Conservation (phyloP, 257 asterid species). For the Capsicum chinense region DNA sequence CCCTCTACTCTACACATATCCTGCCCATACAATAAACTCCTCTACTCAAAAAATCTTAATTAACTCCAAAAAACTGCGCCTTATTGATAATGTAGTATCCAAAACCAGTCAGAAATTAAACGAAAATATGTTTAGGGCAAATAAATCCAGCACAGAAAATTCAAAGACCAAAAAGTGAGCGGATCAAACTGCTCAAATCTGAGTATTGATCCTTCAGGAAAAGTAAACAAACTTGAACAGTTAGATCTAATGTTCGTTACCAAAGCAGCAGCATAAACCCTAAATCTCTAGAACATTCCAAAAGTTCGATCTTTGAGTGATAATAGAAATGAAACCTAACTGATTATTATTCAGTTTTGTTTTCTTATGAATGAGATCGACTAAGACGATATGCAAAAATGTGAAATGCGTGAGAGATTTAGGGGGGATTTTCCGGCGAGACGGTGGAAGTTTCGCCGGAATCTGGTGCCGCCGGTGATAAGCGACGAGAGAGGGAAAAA, state of each 20-base stretch:
- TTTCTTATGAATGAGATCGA: not conserved
- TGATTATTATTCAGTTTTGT: not conserved
- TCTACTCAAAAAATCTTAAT: not conserved
- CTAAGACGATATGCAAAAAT: not conserved
- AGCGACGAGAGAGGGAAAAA: slow-evolving; percentile 26
- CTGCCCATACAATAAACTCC: slow-evolving; percentile 35
- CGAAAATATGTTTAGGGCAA: not conserved
- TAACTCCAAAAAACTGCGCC: not conserved
- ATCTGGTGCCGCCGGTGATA: slow-evolving; percentile 38
- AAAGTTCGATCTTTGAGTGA: slow-evolving; percentile 31
- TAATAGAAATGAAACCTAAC: slow-evolving; percentile 25
- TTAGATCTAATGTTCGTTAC: not conserved
- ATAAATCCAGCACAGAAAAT: not conserved
- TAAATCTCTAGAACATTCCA: slow-evolving; percentile 13
- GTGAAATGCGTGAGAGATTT: slow-evolving; percentile 35
- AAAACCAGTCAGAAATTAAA: slow-evolving; percentile 20
- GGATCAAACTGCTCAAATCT: slow-evolving; percentile 27
- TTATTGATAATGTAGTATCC: slow-evolving; percentile 32
- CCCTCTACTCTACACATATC: slow-evolving; percentile 65
- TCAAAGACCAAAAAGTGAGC: not conserved
- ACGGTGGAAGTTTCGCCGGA: slow-evolving; percentile 37
- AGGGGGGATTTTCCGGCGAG: slow-evolving; percentile 16
- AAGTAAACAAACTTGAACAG: not conserved
- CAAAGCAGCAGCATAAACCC: not conserved
- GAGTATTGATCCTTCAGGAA: slow-evolving; percentile 17